A percentile compares a stretch with the other conserved stretches of the same genome.
Evolutionary conservation across 352 stramenopile genomes (phyloP).

Genomic region (Pythium aristosporum): DNA sequence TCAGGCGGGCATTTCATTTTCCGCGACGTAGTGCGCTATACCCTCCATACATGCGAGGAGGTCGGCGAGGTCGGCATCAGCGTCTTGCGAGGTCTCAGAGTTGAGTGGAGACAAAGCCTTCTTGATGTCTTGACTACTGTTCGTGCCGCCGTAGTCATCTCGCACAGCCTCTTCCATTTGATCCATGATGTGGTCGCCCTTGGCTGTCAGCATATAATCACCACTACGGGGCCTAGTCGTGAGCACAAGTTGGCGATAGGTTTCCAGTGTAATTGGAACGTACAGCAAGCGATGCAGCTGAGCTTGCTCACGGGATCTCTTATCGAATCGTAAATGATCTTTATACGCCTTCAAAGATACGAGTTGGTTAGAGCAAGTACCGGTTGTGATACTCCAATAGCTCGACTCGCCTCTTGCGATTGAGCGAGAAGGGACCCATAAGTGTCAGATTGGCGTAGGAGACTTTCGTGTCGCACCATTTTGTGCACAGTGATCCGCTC

Average conservation of each 20-base stretch:
- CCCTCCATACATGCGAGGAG: constrained; percentile 35
- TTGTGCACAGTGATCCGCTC: neutral
- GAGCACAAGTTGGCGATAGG: neutral
- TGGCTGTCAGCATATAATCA: constrained; percentile 49
- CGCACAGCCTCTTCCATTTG: constrained; percentile 43
- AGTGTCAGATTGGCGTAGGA: neutral
- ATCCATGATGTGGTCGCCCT: constrained; percentile 45
- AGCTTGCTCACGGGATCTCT: constrained; percentile 21
- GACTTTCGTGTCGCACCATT: neutral
- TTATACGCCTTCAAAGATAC: neutral
- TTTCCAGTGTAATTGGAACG: neutral
- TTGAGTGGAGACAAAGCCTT: neutral
- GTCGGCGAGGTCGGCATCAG: constrained; percentile 1
- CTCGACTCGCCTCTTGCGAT: neutral
- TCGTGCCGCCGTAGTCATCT: neutral
- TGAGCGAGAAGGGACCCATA: neutral
- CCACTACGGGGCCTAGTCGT: constrained; percentile 23
- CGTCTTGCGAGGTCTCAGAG: neutral
- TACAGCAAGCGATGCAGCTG: constrained; percentile 47
- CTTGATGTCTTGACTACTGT: neutral
- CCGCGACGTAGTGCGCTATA: constrained; percentile 50
- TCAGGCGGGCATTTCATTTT: constrained; percentile 28
- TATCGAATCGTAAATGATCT: neutral
- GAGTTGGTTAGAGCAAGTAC: neutral
- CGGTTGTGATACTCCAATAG: neutral